Conservation (phyloP, 2,329 filamentous ascomycete genomes). For the Parafenestella ontariensis region DNA sequence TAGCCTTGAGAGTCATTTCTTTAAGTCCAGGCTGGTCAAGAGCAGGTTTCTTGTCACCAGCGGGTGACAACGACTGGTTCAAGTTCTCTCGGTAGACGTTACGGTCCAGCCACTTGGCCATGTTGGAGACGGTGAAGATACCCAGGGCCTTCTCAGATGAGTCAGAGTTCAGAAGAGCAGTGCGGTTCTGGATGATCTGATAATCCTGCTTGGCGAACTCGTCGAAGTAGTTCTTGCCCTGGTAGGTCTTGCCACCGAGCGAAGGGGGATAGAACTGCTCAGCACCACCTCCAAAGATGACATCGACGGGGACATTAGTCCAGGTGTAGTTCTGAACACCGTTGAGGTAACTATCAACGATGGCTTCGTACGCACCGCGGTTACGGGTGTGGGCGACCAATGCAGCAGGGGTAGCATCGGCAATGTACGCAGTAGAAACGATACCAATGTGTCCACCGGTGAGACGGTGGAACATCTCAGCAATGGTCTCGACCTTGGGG, state of each 20-base stretch:
- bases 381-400: slow-evolving; percentile 68
- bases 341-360: slow-evolving; percentile 79
- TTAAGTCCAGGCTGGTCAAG: slow-evolving; percentile 82
- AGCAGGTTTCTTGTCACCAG: slow-evolving; percentile 68
- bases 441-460: slow-evolving; percentile 66
- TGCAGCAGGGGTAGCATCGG: slow-evolving; percentile 81
- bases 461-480: slow-evolving; percentile 76
- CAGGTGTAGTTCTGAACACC: slow-evolving; percentile 82
- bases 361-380: slow-evolving; percentile 71
- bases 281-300: slow-evolving; percentile 82
- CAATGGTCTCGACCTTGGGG: slow-evolving; percentile 84
- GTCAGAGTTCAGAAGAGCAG: slow-evolving; percentile 65
- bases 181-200: slow-evolving; percentile 75
- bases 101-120: slow-evolving; percentile 86
- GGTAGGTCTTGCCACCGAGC: slow-evolving; percentile 68
- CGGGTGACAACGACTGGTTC: slow-evolving; percentile 71
- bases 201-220: slow-evolving; percentile 77
- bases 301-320: slow-evolving; percentile 75
- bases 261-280: slow-evolving; percentile 72
- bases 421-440: slow-evolving; percentile 81
- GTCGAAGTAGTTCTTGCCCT: slow-evolving; percentile 74
- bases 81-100: slow-evolving; percentile 80
- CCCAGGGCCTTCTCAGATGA: slow-evolving; percentile 72
- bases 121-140: slow-evolving; percentile 76
- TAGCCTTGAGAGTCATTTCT: slow-evolving; percentile 88